Conservation (phyloP, 257 asterid genomes). For the Capsicum pubescens region DNA sequence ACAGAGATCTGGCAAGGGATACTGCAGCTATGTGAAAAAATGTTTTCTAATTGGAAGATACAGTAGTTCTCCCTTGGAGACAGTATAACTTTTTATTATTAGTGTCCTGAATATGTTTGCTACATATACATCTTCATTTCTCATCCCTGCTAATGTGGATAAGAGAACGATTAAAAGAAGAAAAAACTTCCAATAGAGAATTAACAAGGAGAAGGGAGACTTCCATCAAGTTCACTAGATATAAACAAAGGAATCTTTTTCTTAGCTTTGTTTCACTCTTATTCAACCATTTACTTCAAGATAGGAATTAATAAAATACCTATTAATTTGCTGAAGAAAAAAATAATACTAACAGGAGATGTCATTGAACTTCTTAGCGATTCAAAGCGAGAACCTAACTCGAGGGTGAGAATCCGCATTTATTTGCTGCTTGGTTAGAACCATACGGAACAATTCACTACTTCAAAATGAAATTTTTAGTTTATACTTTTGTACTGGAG, state of each 20-base stretch:
- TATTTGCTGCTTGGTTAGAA: slow-evolving; percentile 9
- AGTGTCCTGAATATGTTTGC: not conserved
- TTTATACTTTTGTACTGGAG: not conserved
- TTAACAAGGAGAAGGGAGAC: not conserved
- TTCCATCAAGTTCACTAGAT: not conserved
- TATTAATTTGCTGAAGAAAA: not conserved
- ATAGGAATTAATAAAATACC: slow-evolving; percentile 14
- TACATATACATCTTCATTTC: slow-evolving; percentile 1
- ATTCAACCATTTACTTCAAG: not conserved
- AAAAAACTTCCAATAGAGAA: not conserved
- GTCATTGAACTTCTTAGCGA: not conserved
- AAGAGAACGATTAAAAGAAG: not conserved
- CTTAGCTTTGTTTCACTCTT: slow-evolving; percentile 1
- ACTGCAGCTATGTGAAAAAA: not conserved
- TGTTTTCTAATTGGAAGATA: not conserved
- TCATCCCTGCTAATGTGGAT: not conserved
- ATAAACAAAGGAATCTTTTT: not conserved
- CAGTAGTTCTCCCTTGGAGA: not conserved
- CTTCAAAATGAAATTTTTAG: not conserved
- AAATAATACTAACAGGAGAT: not conserved
- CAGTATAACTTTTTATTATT: not conserved
- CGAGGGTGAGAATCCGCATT: not conserved
- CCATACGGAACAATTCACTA: not conserved
- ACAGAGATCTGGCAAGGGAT: not conserved
- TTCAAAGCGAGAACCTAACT: not conserved